These are phyloP conservation scores for Pharnaceum exiguum DNA, from an alignment of 148 eudicot species.

Conservation along the genomic window DNA sequence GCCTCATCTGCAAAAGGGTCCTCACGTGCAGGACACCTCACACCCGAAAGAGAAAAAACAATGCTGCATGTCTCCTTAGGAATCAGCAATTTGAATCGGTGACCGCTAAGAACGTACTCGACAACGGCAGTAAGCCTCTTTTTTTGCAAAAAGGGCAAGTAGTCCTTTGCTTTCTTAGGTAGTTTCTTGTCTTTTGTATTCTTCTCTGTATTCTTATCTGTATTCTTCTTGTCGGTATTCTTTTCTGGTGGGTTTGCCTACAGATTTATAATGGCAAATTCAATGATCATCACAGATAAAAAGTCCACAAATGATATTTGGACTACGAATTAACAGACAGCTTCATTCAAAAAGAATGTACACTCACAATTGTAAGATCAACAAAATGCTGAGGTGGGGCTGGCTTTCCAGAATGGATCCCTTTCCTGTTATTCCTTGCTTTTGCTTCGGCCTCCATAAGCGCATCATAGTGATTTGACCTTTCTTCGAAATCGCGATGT, in stretches of 20 bases:
- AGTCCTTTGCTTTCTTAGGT: constrained; percentile 78
- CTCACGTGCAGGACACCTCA: constrained; percentile 90
- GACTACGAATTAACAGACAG: neutral
- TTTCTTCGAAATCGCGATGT: constrained; percentile 86
- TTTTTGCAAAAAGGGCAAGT: constrained; percentile 78
- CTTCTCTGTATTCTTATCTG: too few relatives aligned
- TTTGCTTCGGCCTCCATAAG: constrained; percentile 87
- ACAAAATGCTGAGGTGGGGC: constrained; percentile 60
- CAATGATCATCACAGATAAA: too few relatives aligned
- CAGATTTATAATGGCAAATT: neutral
- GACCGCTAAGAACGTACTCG: constrained; percentile 93
- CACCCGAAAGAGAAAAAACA: constrained; percentile 86
- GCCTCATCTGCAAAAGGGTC: constrained; percentile 90
- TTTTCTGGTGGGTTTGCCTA: neutral
- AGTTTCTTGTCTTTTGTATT: too few relatives aligned
- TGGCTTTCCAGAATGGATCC: constrained; percentile 65
- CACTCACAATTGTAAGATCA: constrained; percentile 75
- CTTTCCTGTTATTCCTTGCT: constrained; percentile 66
- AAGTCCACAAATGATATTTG: neutral
- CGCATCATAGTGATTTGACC: constrained; percentile 81
- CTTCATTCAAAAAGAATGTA: neutral
- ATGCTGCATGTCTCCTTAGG: constrained; percentile 91
- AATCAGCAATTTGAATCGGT: constrained; percentile 68
- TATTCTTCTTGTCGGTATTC: too few relatives aligned
- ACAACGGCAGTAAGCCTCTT: constrained; percentile 79